Conservation (phyloP, 805 yeast species). For the Candida namnaoensis region DNA sequence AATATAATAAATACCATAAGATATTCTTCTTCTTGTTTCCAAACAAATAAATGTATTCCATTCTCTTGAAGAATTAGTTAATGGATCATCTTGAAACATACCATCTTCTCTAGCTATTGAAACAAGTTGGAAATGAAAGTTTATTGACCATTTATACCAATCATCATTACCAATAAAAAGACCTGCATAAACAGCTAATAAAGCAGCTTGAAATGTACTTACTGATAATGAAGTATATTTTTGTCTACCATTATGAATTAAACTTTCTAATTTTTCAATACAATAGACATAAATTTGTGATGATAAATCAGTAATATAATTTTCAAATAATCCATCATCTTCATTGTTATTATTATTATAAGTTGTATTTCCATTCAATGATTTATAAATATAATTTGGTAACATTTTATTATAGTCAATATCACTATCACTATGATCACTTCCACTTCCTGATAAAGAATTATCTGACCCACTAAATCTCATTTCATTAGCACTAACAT, state of each 20-base stretch:
- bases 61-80: not conserved
- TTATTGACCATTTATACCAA: not conserved
- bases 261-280: not conserved
- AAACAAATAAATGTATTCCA: not conserved
- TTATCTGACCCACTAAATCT: too few relatives aligned
- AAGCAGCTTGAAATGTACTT: not conserved
- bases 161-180: not conserved
- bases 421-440: too few relatives aligned
- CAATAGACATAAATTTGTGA: too few relatives aligned
- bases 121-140: not conserved
- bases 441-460: too few relatives aligned
- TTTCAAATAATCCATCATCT: too few relatives aligned
- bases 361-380: too few relatives aligned
- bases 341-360: not conserved
- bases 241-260: not conserved
- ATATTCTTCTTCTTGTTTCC: constrained; percentile 1
- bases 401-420: too few relatives aligned
- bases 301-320: too few relatives aligned
- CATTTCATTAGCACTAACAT: too few relatives aligned
- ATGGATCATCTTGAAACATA: not conserved
- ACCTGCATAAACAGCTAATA: not conserved
- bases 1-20: not conserved
- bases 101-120: not conserved
- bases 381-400: too few relatives aligned
- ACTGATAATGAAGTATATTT: not conserved